Evolutionary conservation across 2,329 filamentous ascomycete species (phyloP).

Genomic region (Cladosporium austrohemisphaericum): DNA sequence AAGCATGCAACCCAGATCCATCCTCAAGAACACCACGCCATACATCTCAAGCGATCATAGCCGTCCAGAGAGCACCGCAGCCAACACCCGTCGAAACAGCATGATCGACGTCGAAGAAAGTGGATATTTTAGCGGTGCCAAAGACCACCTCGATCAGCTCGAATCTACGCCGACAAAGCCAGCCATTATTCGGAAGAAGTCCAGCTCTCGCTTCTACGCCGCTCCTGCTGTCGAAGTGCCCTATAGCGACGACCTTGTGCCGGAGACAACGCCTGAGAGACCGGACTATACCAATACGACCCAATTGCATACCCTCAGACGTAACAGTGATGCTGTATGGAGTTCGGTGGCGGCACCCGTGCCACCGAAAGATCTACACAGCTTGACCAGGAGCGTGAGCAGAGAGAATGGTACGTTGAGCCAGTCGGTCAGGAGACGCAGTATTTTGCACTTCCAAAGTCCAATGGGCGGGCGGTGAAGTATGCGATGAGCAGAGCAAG

Average conservation of each 20-base stretch:
- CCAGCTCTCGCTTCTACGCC: not conserved
- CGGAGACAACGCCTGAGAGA: slow-evolving; percentile 24
- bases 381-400: slow-evolving; percentile 27
- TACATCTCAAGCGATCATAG: slow-evolving; percentile 14
- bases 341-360: slow-evolving; percentile 17
- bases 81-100: slow-evolving; percentile 31
- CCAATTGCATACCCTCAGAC: slow-evolving; percentile 18
- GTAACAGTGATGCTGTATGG: slow-evolving; percentile 16
- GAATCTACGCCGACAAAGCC: not conserved
- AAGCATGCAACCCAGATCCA: slow-evolving; percentile 20
- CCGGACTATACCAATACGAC: slow-evolving; percentile 18
- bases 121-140: slow-evolving; percentile 25
- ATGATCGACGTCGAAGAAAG: slow-evolving; percentile 20
- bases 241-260: slow-evolving; percentile 22
- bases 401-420: slow-evolving; percentile 27
- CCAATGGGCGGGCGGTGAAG: not conserved
- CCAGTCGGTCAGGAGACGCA: slow-evolving; percentile 24
- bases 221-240: slow-evolving; percentile 21
- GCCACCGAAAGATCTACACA: slow-evolving; percentile 21
- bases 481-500: too few species aligned
- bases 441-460: not conserved
- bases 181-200: slow-evolving; percentile 5
- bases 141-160: slow-evolving; percentile 13
- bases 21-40: slow-evolving; percentile 22
- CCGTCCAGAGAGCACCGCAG: slow-evolving; percentile 21